These are phyloP conservation scores for Chalciporus chontae DNA, from an alignment of 768 basidiomycete genomes.

Conservation along the genomic window DNA sequence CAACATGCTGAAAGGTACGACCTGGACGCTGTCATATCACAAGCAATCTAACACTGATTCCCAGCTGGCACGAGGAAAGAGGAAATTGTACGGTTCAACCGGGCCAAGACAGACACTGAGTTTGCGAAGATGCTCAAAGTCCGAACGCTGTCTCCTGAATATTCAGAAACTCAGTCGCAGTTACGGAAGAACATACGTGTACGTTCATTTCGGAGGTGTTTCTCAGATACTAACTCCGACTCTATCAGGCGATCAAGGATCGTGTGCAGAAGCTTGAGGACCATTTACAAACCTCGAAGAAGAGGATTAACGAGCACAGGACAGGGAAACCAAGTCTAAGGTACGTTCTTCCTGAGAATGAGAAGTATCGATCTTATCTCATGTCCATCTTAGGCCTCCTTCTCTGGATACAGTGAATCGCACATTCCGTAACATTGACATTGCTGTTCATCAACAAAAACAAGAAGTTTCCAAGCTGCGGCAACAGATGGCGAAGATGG, in stretches of 20 bases:
- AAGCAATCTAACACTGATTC: slow-evolving; percentile 1
- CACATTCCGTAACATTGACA: slow-evolving; percentile 81
- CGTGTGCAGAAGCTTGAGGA: slow-evolving; percentile 79
- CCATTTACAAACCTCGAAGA: slow-evolving; percentile 65
- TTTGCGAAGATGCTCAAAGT: slow-evolving; percentile 73
- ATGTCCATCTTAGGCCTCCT: slow-evolving; percentile 56
- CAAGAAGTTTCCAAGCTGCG: slow-evolving; percentile 50
- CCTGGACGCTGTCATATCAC: background rate
- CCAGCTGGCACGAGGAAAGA: slow-evolving; percentile 79
- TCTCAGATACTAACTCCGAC: slow-evolving; percentile 5
- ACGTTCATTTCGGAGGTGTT: slow-evolving; percentile 20
- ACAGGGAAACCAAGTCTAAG: slow-evolving; percentile 60
- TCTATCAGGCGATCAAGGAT: slow-evolving; percentile 61
- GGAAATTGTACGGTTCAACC: slow-evolving; percentile 76
- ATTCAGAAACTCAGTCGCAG: slow-evolving; percentile 76
- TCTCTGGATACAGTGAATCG: slow-evolving; percentile 80
- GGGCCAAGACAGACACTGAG: slow-evolving; percentile 73
- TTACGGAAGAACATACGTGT: slow-evolving; percentile 73
- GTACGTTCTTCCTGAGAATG: slow-evolving; percentile 36
- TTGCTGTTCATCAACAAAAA: slow-evolving; percentile 60
- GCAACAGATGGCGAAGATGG: slow-evolving; percentile 50
- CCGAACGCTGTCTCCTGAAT: slow-evolving; percentile 84
- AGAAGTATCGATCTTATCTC: background rate
- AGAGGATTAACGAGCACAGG: slow-evolving; percentile 58
- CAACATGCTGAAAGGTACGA: slow-evolving; percentile 63